Percentiles rank a stretch among this genome's conserved stretches.
These are phyloP conservation scores for Pleomassaria siparia DNA, from an alignment of 2,329 filamentous ascomycete species.

Conservation along the genomic window DNA sequence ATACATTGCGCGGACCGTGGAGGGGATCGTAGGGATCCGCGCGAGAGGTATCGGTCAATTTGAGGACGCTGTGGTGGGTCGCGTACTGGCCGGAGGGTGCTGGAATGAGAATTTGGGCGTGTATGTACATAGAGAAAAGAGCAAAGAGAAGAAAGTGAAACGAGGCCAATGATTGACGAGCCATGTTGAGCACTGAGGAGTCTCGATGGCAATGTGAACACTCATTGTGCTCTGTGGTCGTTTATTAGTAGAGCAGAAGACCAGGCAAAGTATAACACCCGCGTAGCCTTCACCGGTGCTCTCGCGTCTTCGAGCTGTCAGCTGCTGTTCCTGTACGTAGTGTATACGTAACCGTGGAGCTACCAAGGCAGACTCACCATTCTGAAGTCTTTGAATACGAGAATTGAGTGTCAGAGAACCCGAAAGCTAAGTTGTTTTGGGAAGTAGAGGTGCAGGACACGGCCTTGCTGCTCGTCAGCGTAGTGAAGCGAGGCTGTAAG, in stretches of 20 bases:
- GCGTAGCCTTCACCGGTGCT: not conserved
- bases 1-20: slow-evolving; percentile 8
- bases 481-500: too few species aligned
- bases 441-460: too few species aligned
- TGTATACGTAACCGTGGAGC: too few species aligned
- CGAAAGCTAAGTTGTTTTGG: too few species aligned
- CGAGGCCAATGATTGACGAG: not conserved
- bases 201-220: not conserved
- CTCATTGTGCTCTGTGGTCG: not conserved
- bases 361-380: too few species aligned
- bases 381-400: too few species aligned
- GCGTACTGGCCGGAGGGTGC: slow-evolving; percentile 12
- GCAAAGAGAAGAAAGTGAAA: not conserved
- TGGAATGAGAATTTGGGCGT: slow-evolving; percentile 10
- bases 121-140: not conserved
- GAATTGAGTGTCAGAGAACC: too few species aligned
- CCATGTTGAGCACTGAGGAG: not conserved
- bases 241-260: not conserved
- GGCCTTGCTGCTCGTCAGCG: too few species aligned
- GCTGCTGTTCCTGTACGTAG: too few species aligned
- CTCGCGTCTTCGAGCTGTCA: not conserved
- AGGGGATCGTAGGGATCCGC: slow-evolving; percentile 15
- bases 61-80: slow-evolving; percentile 7
- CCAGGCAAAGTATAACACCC: not conserved
- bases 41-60: slow-evolving; percentile 12